Conservation (phyloP, 2,329 filamentous ascomycete species). For the Gaeumannomyces tritici region DNA sequence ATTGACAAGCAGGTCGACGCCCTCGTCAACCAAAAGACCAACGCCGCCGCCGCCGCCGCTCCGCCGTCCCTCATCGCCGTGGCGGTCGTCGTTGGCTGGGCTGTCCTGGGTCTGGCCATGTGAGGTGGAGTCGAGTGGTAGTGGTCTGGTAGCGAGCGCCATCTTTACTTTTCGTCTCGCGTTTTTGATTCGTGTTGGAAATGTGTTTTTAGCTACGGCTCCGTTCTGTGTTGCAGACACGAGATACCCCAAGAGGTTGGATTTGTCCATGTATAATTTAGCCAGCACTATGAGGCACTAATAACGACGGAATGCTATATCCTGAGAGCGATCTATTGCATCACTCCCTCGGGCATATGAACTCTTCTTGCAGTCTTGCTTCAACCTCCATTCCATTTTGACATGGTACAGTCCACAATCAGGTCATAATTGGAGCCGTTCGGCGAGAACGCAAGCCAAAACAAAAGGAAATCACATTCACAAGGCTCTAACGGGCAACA, state of each 20-base stretch:
- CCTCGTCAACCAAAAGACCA: background rate
- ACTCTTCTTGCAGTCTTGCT: too few relatives aligned
- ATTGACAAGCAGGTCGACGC: constrained; percentile 3
- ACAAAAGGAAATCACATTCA: too few relatives aligned
- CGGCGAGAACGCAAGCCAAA: too few relatives aligned
- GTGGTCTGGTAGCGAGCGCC: too few relatives aligned
- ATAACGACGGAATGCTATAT: background rate
- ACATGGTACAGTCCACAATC: too few relatives aligned
- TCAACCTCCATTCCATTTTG: too few relatives aligned
- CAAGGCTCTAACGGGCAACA: too few relatives aligned
- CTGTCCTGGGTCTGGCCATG: background rate
- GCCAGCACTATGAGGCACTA: background rate
- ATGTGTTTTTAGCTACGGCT: background rate
- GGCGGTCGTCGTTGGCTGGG: background rate
- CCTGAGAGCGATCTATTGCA: too few relatives aligned
- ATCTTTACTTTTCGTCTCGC: background rate
- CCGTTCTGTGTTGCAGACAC: background rate
- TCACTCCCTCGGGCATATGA: too few relatives aligned
- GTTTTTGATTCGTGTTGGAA: background rate
- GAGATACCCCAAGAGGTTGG: background rate
- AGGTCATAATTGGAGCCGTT: too few relatives aligned
- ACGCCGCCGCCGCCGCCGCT: background rate
- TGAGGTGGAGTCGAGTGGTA: background rate
- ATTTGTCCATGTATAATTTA: background rate
- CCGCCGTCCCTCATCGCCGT: too few relatives aligned